Evolutionary conservation across 2,329 filamentous ascomycete species (phyloP), one percentile per base, ranked within the genome.

Genomic region (Cladosporium sp.): DNA sequence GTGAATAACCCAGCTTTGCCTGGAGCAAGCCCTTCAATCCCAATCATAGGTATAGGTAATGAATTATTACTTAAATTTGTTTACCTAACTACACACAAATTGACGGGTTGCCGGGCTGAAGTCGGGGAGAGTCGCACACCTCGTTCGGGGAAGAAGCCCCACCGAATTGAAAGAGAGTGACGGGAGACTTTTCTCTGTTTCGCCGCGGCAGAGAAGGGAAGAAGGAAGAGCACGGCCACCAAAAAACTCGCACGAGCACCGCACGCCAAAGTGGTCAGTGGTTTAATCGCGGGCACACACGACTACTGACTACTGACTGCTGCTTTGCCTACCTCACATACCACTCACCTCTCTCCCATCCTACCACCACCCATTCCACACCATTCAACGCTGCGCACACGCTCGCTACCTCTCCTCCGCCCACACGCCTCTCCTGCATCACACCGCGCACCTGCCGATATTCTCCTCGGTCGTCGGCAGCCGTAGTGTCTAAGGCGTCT

Each of bases 251-350:
- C 22, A 22, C 37, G n/a, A 17, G 17, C 37, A 39, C 37, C 19
- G 37, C 17, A 19, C 19, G 44, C 44, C 18, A 22, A 24, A 36
- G 27, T 17, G 32, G 37, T 47, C n/a, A 47, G 45, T 48, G 32
- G 32, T 36, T 36, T 48, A 48, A 48, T 38, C 39, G 45, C 45
- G 45, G 37, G 37, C 45, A 48, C 45, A 48, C 45, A 48, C 43
- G 22, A 41, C 19, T 19, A 15, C 9, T 27, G 22, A 4, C 4
- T 27, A 27, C 22, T 27, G n/a, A 27, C 22, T 27, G 9, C 22
- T 27, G 22, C 22, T 27, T 27, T 9, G 22, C 9, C 22, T 27
- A 27, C 22, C 9, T 4, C 22, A 27, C 9, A n/a, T n/a, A n/a
- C n/a, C n/a, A 27, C 22, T 27, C 9, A 27, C 22, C 22, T 9